A percentile compares a stretch with the other conserved stretches of the same genome.
These are phyloP conservation scores for Sphagnurus paluster DNA, from an alignment of 1,284 basidiomycete species.

Conservation along the genomic window DNA sequence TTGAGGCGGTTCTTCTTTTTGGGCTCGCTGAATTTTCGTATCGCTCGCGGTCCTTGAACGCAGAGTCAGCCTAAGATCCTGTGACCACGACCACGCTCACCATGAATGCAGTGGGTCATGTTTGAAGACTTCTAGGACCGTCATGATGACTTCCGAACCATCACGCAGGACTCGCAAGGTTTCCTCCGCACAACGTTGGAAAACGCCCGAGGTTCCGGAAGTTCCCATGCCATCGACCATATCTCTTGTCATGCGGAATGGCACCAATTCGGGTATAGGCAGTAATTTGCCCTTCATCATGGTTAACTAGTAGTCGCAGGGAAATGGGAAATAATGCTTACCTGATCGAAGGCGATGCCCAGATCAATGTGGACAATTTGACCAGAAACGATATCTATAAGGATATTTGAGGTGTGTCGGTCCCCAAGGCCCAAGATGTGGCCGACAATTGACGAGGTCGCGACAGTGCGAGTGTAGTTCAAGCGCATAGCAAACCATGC, in stretches of 20 bases:
- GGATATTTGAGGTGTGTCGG: constrained; percentile 90
- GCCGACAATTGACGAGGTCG: constrained; percentile 93
- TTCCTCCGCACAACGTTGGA: constrained; percentile 93
- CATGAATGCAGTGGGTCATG: constrained; percentile 95
- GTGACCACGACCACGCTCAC: constrained; percentile 34
- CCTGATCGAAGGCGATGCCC: constrained; percentile 96
- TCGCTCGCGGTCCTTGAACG: constrained; percentile 69
- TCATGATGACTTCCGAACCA: constrained; percentile 86
- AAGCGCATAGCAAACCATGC: constrained; percentile 94
- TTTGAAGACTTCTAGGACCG: constrained; percentile 95
- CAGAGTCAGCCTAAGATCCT: neutral
- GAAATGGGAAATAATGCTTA: constrained; percentile 32
- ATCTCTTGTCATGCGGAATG: constrained; percentile 93
- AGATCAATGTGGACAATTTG: constrained; percentile 96
- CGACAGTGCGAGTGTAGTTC: constrained; percentile 89
- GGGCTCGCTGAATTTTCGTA: constrained; percentile 63
- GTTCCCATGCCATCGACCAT: constrained; percentile 94
- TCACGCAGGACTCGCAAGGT: constrained; percentile 89
- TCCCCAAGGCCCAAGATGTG: constrained; percentile 93
- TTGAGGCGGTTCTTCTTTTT: constrained; percentile 40
- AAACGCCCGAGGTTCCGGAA: constrained; percentile 91
- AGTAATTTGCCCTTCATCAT: constrained; percentile 74
- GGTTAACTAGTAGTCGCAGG: neutral
- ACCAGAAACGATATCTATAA: constrained; percentile 82
- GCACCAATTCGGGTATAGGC: constrained; percentile 84